Conservation (phyloP, 768 basidiomycete genomes). For the Pulveroboletus frians region DNA sequence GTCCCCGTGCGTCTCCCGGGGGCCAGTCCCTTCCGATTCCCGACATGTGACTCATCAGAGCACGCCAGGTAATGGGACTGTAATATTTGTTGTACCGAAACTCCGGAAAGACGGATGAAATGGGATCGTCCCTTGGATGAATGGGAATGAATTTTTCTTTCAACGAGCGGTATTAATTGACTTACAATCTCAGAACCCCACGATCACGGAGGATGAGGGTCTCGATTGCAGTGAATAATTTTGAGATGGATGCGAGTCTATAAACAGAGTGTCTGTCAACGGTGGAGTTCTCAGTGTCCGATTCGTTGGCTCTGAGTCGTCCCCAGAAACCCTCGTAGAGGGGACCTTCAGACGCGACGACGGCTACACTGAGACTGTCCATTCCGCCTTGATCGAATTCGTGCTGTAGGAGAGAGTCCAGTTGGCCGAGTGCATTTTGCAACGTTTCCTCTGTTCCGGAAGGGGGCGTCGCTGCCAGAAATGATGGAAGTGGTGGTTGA, state of each 20-base stretch:
- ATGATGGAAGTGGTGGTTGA: slow-evolving; percentile 14
- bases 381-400: slow-evolving; percentile 33
- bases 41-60: slow-evolving; percentile 39
- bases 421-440: slow-evolving; percentile 1
- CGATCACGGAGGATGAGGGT: slow-evolving; percentile 45
- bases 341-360: slow-evolving; percentile 42
- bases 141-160: background rate
- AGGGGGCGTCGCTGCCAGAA: slow-evolving; percentile 10
- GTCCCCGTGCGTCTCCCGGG: slow-evolving; percentile 24
- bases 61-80: slow-evolving; percentile 35
- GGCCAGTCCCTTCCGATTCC: slow-evolving; percentile 34
- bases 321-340: slow-evolving; percentile 46
- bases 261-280: slow-evolving; percentile 45
- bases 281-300: slow-evolving; percentile 15
- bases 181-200: slow-evolving; percentile 38
- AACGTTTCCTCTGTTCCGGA: slow-evolving; percentile 11
- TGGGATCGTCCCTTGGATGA: slow-evolving; percentile 42
- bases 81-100: slow-evolving; percentile 19
- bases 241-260: slow-evolving; percentile 48
- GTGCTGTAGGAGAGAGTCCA: slow-evolving; percentile 7
- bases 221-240: slow-evolving; percentile 46
- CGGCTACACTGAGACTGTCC: slow-evolving; percentile 46
- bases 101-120: slow-evolving; percentile 29
- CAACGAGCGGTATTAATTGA: background rate
- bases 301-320: slow-evolving; percentile 40